Evolutionary conservation across 2,329 filamentous ascomycete species (phyloP), one percentile per base, ranked within the genome.

Genomic region (Anisogramma anomala): DNA sequence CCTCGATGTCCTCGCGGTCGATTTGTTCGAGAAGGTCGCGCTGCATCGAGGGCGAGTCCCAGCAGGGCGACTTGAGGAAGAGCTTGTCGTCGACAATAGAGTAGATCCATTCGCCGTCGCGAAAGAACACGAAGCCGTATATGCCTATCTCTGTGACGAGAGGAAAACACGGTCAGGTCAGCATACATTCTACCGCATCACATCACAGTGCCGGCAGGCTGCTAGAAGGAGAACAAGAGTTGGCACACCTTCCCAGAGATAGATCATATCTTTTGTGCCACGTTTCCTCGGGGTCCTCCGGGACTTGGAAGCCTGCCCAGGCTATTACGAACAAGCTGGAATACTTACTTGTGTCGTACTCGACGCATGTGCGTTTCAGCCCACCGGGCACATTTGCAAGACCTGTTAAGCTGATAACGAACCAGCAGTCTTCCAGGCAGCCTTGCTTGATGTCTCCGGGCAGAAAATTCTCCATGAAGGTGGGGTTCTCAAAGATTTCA

Each of bases 31-130:
- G 73, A 18, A 42, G 67, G 40, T 83, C 73, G 28, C 84, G 75
- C 54, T 87, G 82, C 56, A 83, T 72, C 37, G 82, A 79, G 1
- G 77, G 80, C 25, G 84, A 83, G 49, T 93, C 84, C 65, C 85
- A 93, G 54, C 83, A 81, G 4, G 84, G 82, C 2, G 83, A 84
- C 45, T 80, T 84, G 14, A 94, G 72, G 57, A 84, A 93, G 3
- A 94, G 69, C 61, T 93, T 93, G 59, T 94, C 87, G 55, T 94
- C 87, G 45, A 94, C 78, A 47, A 94, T 88, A 43, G 84, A 87
- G 52, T 87, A 86, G 42, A 89, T 83, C 87, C 86, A 94, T 60
- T 91, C 84, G 39, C 86, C 86, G 53, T 94, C 86, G 56, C 85
- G 68, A 56, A 82, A 84, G 56, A 94, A 93, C 36, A 93, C 84